These are phyloP conservation scores for Spergularia marina DNA, from an alignment of 148 eudicot genomes.

Conservation along the genomic window DNA sequence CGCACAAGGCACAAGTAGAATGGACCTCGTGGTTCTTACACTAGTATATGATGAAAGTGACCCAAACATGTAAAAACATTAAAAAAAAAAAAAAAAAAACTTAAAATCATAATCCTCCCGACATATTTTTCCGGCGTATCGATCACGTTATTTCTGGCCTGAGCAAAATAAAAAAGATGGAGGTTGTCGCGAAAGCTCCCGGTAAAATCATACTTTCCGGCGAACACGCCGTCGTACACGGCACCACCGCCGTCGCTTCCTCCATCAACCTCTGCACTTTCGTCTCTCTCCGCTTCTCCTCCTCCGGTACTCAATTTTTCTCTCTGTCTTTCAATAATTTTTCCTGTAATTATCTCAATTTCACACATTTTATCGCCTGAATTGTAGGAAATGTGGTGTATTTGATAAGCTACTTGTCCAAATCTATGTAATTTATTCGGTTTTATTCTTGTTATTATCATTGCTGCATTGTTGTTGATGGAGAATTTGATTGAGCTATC, in stretches of 20 bases:
- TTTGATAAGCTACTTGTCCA: no score
- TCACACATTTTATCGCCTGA: no score
- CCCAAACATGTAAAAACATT: no score
- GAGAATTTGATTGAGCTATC: background rate
- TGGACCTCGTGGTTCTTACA: no score
- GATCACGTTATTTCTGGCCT: background rate
- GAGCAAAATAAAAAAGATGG: slow-evolving; percentile 32
- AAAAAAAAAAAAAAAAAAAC: no score
- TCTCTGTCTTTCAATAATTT: background rate
- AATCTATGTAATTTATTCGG: background rate
- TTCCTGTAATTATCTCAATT: background rate
- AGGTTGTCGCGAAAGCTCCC: slow-evolving; percentile 79
- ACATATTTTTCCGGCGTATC: no score
- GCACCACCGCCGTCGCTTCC: slow-evolving; percentile 89
- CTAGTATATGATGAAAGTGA: no score
- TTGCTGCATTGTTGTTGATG: background rate
- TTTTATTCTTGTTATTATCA: background rate
- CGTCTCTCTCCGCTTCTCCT: slow-evolving; percentile 47
- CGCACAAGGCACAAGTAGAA: no score
- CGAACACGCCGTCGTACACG: slow-evolving; percentile 95
- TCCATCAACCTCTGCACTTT: slow-evolving; percentile 80
- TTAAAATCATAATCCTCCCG: no score
- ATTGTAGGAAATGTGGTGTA: no score
- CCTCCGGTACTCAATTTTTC: slow-evolving; percentile 36
- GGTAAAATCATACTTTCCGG: slow-evolving; percentile 96